Percentiles rank a stretch among this genome's conserved stretches.
phyloP scores from a whole-genome alignment of 192 early-diverging fungal species.

The Pilaira anomala region DNA sequence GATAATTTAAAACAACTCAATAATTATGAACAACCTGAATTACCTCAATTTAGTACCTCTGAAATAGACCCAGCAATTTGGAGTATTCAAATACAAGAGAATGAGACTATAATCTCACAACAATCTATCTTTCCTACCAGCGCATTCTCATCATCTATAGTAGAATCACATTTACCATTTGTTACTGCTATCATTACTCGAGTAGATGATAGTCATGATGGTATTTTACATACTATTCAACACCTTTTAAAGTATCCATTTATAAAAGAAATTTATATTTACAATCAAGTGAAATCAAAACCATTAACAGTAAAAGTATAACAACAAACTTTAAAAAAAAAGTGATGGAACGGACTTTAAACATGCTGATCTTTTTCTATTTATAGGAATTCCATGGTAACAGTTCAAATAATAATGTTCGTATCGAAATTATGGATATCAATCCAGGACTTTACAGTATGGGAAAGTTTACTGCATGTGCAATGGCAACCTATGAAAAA shows the following conservation, averaged over 20 bases:
- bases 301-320: constrained; percentile 23
- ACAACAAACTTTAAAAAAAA: not conserved
- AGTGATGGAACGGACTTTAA: too few relatives aligned
- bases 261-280: constrained; percentile 54
- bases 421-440: constrained; percentile 31
- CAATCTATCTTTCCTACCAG: not conserved
- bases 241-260: constrained; percentile 52
- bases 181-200: constrained; percentile 45
- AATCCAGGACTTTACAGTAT: constrained; percentile 49
- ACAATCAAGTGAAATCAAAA: constrained; percentile 44
- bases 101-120: not conserved
- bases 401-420: not conserved
- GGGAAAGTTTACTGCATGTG: constrained; percentile 40
- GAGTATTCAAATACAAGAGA: constrained; percentile 5
- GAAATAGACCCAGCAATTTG: constrained; percentile 3
- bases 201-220: constrained; percentile 10
- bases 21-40: too few relatives aligned
- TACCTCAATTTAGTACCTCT: not conserved
- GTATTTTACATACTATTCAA: constrained; percentile 39
- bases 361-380: not conserved
- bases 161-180: constrained; percentile 1
- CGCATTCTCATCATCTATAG: not conserved
- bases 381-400: constrained; percentile 10
- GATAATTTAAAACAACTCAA: too few relatives aligned
- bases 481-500: constrained; percentile 44